phyloP scores from a whole-genome alignment of 2,329 filamentous ascomycete genomes.

The Didymella arachidicola region DNA sequence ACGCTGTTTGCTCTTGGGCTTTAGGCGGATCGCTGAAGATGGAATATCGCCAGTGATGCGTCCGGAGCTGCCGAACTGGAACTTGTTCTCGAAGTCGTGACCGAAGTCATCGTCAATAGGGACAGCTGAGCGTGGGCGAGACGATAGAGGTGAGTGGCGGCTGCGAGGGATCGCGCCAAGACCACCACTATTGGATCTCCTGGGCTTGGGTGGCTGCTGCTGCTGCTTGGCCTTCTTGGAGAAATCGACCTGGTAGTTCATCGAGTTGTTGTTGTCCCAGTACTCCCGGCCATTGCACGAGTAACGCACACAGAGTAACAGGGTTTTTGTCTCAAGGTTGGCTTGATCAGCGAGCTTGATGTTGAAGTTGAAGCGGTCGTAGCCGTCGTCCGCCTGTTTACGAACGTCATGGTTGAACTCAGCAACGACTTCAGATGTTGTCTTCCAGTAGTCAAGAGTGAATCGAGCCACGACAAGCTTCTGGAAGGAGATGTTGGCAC shows the following conservation, averaged over 20 bases:
- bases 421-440: slow-evolving; percentile 90
- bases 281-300: slow-evolving; percentile 82
- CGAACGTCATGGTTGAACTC: slow-evolving; percentile 84
- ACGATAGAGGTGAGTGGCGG: slow-evolving; percentile 56
- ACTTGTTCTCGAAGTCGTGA: slow-evolving; percentile 61
- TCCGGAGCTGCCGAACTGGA: slow-evolving; percentile 53
- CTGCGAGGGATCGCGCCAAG: slow-evolving; percentile 60
- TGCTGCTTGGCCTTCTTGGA: slow-evolving; percentile 73
- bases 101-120: slow-evolving; percentile 75
- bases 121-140: slow-evolving; percentile 57
- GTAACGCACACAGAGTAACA: slow-evolving; percentile 92
- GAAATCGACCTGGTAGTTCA: slow-evolving; percentile 96
- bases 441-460: slow-evolving; percentile 98
- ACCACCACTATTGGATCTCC: slow-evolving; percentile 56
- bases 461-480: slow-evolving; percentile 92
- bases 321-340: slow-evolving; percentile 89
- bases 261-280: slow-evolving; percentile 91
- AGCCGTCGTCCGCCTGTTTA: slow-evolving; percentile 69
- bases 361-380: slow-evolving; percentile 91
- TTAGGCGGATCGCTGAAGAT: slow-evolving; percentile 70
- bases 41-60: slow-evolving; percentile 64
- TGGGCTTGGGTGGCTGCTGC: slow-evolving; percentile 46
- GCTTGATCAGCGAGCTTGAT: slow-evolving; percentile 92
- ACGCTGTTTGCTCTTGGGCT: slow-evolving; percentile 68
- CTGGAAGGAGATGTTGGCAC: slow-evolving; percentile 87